Conservation (phyloP, 352 stramenopile genomes). For the Pythium myriotylum region DNA sequence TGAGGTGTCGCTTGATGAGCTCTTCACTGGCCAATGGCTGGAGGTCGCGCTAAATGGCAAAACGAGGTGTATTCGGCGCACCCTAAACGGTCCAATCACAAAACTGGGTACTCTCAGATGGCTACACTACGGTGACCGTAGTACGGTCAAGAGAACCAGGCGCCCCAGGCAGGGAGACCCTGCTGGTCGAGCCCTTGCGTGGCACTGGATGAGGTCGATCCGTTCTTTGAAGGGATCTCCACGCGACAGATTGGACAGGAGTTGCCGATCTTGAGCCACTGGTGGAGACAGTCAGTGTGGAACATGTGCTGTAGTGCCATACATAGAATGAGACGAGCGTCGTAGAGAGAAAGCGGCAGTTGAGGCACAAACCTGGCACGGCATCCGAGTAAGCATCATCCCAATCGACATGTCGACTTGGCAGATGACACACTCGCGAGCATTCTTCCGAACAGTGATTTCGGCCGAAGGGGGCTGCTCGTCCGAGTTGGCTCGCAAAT, state of each 20-base stretch:
- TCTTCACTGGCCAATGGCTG: constrained; percentile 27
- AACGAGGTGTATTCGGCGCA: constrained; percentile 16
- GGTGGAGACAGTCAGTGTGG: constrained; percentile 72
- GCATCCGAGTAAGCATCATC: constrained; percentile 54
- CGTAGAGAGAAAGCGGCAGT: neutral
- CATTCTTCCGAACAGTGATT: constrained; percentile 66
- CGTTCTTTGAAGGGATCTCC: constrained; percentile 63
- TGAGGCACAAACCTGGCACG: constrained; percentile 8
- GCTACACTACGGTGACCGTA: constrained; percentile 28
- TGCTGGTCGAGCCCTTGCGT: constrained; percentile 44
- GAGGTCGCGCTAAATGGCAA: constrained; percentile 11
- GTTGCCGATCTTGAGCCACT: constrained; percentile 85
- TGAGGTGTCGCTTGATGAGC: constrained; percentile 23
- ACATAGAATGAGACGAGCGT: no score
- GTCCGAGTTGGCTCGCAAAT: constrained; percentile 37
- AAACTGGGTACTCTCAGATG: constrained; percentile 21
- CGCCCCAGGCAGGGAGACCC: constrained; percentile 65
- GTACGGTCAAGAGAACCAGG: constrained; percentile 69
- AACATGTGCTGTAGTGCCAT: constrained; percentile 65
- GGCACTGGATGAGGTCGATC: constrained; percentile 13
- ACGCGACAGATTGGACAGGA: constrained; percentile 84
- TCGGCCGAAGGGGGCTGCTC: constrained; percentile 33
- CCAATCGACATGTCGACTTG: constrained; percentile 78
- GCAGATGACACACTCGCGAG: constrained; percentile 81
- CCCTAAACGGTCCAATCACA: no score